Evolutionary conservation across 306 rosid species (phyloP).

Genomic region (Astragalus glycyphyllos): DNA sequence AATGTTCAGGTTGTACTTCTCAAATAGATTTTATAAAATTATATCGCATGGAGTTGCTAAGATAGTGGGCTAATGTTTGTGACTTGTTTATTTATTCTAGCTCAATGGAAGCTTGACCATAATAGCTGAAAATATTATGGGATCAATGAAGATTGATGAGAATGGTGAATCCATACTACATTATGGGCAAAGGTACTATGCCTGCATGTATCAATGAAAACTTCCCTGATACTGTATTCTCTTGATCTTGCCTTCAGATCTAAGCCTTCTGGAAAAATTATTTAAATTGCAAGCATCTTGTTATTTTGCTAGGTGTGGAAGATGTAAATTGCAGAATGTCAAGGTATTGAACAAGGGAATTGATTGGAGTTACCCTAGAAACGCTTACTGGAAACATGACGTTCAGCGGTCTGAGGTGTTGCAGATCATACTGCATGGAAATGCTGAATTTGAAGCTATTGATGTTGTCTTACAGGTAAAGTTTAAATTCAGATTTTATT

Average conservation of each 20-base stretch:
- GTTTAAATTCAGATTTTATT: constrained; percentile 18
- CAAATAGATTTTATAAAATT: constrained; percentile 33
- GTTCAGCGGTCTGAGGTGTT: constrained; percentile 72
- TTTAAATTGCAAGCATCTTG: constrained; percentile 39
- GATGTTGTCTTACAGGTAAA: constrained; percentile 81
- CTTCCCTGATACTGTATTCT: background rate
- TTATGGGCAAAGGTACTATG: constrained; percentile 80
- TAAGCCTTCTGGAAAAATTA: background rate
- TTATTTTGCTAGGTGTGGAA: constrained; percentile 78
- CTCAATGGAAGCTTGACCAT: constrained; percentile 84
- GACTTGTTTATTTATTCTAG: constrained; percentile 53
- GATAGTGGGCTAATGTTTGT: constrained; percentile 49
- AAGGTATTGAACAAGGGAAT: constrained; percentile 82
- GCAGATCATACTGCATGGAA: constrained; percentile 81
- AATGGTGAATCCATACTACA: constrained; percentile 69
- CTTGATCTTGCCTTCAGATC: constrained; percentile 3
- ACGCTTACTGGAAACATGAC: constrained; percentile 82
- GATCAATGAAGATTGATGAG: constrained; percentile 63
- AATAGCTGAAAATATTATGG: constrained; percentile 69
- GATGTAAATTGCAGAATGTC: constrained; percentile 88
- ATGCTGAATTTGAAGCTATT: constrained; percentile 93
- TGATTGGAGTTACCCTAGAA: constrained; percentile 70
- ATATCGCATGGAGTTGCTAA: constrained; percentile 33
- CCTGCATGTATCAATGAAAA: constrained; percentile 21
- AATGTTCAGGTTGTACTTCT: constrained; percentile 78